Base-by-base conservation (phyloP, 441 rosid species). In the Hura crepitans region DNA sequence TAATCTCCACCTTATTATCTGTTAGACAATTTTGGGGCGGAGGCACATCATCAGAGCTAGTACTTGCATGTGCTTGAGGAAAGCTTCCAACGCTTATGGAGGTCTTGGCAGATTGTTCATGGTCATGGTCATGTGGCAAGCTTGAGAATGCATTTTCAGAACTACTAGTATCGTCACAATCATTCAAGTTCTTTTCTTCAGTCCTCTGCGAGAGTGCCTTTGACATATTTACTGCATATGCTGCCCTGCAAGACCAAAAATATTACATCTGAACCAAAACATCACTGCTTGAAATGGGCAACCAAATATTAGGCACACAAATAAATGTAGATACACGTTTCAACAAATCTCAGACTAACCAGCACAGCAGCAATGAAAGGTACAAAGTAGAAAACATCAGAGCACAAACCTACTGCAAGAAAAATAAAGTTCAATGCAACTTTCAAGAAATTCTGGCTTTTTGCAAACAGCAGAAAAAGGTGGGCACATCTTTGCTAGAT, bases 401-500 rank as follows among this genome's bases (percentile, higher is more conserved):
- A 75, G 68, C 64, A 81, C 97, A 77, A 77, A 96, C 99, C 99
- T 92, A 77, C 85, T 85, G 80, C 99, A 96, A 72, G 97, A 92
- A 82, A 96, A 96, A 77, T 92, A 96, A 62, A 96, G 97, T 73
- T 94, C 99, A 30, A 87, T 88, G 77, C 99, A 96, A 81, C 85
- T 88, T 81, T 93, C 99, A 62, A 96, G 88, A 84, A 90, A 89
- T 65, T 96, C 99, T 13, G 91, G 78, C 62, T 97, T 86, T 81
- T 93, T 87, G 90, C 99, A 94, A 71, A 86, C 93, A 81, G 96
- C 87, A 69, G 98, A 89, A 84, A 96, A 96, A 37, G 92, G 84
- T 68, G 97, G 94, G 72, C 90, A 94, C 99, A 96, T 93, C 84
- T 96, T 96, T 68, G 96, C 98, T 72, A 96, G 84, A 82, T 96